Percentiles rank a stretch among this genome's conserved stretches.
phyloP scores from a whole-genome alignment of 2,329 filamentous ascomycete genomes.

The Scedosporium dehoogii region DNA sequence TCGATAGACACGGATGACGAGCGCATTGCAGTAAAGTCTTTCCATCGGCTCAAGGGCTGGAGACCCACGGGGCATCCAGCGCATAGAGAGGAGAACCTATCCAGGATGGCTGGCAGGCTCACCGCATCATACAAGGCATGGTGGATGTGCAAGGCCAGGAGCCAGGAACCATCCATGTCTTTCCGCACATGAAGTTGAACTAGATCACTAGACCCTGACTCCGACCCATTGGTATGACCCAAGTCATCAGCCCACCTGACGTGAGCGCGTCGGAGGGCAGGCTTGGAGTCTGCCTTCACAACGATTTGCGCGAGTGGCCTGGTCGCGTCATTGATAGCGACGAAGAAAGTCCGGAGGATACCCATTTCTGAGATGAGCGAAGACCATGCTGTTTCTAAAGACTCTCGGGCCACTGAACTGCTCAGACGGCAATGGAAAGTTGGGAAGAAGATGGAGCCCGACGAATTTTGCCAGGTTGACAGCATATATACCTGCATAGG shows the following conservation, averaged over 20 bases:
- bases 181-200: constrained; percentile 8
- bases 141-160: constrained; percentile 55
- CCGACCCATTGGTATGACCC: neutral
- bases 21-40: constrained; percentile 11
- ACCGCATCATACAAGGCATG: constrained; percentile 85
- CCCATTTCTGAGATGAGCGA: constrained; percentile 42
- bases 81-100: constrained; percentile 22
- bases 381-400: constrained; percentile 52
- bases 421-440: constrained; percentile 53
- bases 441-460: constrained; percentile 61
- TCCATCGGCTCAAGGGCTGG: constrained; percentile 16
- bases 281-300: constrained; percentile 15
- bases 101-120: constrained; percentile 57
- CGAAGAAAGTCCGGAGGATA: constrained; percentile 60
- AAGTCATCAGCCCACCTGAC: neutral
- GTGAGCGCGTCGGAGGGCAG: constrained; percentile 16
- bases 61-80: constrained; percentile 8
- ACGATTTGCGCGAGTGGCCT: constrained; percentile 56
- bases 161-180: constrained; percentile 13
- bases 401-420: constrained; percentile 23
- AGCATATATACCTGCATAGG: constrained; percentile 78
- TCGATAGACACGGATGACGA: constrained; percentile 6
- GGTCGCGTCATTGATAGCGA: constrained; percentile 34
- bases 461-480: constrained; percentile 59
- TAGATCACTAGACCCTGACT: neutral